Evolutionary conservation across 2,329 filamentous ascomycete species (phyloP).

Genomic region (Talaromyces marneffei): DNA sequence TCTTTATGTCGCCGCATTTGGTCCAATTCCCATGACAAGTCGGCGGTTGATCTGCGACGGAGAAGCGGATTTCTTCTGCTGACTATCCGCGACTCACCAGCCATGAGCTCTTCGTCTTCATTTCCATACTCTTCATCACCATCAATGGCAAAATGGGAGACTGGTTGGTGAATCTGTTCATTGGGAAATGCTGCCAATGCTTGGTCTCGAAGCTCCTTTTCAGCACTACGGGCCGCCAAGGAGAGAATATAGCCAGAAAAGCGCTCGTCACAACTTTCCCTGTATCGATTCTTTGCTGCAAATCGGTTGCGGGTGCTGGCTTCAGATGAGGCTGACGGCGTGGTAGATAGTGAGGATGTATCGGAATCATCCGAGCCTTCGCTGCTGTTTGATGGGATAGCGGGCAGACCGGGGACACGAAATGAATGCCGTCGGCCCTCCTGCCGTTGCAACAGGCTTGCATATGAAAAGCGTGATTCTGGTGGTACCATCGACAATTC

Average conservation of each 20-base stretch:
- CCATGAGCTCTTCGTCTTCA: slow-evolving; percentile 25
- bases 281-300: slow-evolving; percentile 20
- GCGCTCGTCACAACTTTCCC: slow-evolving; percentile 65
- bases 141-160: slow-evolving; percentile 45
- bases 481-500: slow-evolving; percentile 19
- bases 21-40: slow-evolving; percentile 65
- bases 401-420: slow-evolving; percentile 55
- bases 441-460: slow-evolving; percentile 35
- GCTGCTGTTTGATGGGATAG: slow-evolving; percentile 57
- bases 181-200: slow-evolving; percentile 46
- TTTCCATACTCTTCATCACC: slow-evolving; percentile 31
- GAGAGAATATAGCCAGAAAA: slow-evolving; percentile 72
- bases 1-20: slow-evolving; percentile 76
- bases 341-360: slow-evolving; percentile 42
- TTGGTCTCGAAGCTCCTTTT: slow-evolving; percentile 69
- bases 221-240: slow-evolving; percentile 71
- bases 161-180: slow-evolving; percentile 41
- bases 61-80: slow-evolving; percentile 23
- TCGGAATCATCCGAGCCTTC: slow-evolving; percentile 41
- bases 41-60: slow-evolving; percentile 40
- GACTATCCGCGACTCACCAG: not conserved
- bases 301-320: slow-evolving; percentile 30
- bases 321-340: slow-evolving; percentile 21
- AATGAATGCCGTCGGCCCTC: slow-evolving; percentile 50
- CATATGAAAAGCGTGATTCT: slow-evolving; percentile 43